phyloP scores from a whole-genome alignment of 495 filamentous ascomycete species.

The Hypoxylon rickii region DNA sequence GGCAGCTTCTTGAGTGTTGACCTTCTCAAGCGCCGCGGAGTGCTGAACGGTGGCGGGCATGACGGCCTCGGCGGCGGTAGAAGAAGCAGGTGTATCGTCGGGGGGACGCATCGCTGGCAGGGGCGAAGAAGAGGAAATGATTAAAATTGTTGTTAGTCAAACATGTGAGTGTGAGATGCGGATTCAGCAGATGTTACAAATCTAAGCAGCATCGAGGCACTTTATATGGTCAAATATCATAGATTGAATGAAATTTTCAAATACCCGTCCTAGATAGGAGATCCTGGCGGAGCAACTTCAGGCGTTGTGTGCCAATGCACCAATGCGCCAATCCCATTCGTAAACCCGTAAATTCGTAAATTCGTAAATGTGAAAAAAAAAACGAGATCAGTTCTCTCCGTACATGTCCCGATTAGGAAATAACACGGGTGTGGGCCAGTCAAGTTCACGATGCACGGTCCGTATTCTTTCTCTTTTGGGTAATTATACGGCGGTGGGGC shows the following conservation, averaged over 20 bases:
- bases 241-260: no score
- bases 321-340: no score
- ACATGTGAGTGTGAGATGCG: neutral
- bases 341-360: no score
- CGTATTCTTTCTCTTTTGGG: neutral
- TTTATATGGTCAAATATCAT: neutral
- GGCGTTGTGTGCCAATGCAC: no score
- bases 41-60: neutral
- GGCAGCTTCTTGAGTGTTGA: constrained; percentile 5
- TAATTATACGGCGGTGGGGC: neutral
- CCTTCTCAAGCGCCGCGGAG: constrained; percentile 2
- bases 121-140: neutral
- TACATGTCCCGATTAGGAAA: neutral
- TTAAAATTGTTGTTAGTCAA: neutral
- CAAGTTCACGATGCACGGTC: neutral
- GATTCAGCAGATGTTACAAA: neutral
- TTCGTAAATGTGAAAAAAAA: no score
- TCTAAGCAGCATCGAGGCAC: neutral
- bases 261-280: no score
- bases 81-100: neutral
- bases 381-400: no score
- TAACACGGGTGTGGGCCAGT: neutral
- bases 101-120: constrained; percentile 1
- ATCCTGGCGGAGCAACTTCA: no score
- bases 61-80: neutral